Conservation (phyloP, 176 grass and related monocot genomes). For the Bolboschoenus planiculmis region DNA sequence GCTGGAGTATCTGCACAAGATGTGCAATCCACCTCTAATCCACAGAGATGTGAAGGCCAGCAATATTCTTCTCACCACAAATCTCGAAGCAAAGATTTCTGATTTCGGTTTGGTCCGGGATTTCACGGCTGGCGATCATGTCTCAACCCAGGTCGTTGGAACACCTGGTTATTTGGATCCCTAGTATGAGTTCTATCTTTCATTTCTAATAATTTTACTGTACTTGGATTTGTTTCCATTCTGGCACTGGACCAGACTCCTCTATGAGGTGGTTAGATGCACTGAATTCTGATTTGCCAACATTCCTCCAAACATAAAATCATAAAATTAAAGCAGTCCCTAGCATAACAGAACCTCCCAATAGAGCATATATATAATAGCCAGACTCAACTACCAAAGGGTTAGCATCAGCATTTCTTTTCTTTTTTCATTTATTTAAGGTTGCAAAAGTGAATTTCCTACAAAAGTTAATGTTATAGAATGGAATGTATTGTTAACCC, state of each 20-base stretch:
- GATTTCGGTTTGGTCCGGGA: slow-evolving; percentile 26
- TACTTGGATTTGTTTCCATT: not conserved
- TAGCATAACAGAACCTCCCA: too few relatives aligned
- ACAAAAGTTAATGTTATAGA: too few relatives aligned
- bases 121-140: not conserved
- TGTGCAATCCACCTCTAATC: slow-evolving; percentile 22
- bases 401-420: too few relatives aligned
- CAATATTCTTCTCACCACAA: slow-evolving; percentile 17
- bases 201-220: not conserved
- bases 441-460: too few relatives aligned
- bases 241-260: not conserved
- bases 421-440: too few relatives aligned
- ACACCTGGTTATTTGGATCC: slow-evolving; percentile 43
- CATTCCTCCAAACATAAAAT: too few relatives aligned
- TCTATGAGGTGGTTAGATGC: too few relatives aligned
- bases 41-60: slow-evolving; percentile 24
- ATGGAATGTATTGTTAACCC: too few relatives aligned
- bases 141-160: slow-evolving; percentile 26
- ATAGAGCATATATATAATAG: too few relatives aligned
- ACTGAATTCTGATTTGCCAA: too few relatives aligned
- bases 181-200: slow-evolving; percentile 24
- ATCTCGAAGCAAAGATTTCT: slow-evolving; percentile 19
- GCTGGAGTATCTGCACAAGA: slow-evolving; percentile 29
- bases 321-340: too few relatives aligned
- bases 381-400: too few relatives aligned